phyloP scores from a whole-genome alignment of 2,329 filamentous ascomycete species.

The Fusarium odoratissimum region DNA sequence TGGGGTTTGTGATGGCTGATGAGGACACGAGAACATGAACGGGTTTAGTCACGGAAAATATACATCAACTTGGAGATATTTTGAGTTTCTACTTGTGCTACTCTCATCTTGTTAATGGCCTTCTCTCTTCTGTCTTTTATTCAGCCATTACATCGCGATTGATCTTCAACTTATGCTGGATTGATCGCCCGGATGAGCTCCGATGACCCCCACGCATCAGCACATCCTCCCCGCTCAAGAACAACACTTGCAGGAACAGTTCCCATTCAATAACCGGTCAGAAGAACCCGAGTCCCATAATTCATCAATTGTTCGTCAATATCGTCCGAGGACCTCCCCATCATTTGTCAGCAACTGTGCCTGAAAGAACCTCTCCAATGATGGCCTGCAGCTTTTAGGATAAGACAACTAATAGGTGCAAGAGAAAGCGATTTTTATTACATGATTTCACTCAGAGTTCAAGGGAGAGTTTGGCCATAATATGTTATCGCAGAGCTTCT shows the following conservation, averaged over 20 bases:
- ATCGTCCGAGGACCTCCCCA: neutral
- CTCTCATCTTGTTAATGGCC: fast-evolving
- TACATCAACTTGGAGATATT: too few species aligned
- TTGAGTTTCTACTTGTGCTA: fast-evolving
- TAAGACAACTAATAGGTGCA: neutral
- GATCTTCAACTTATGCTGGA: fast-evolving
- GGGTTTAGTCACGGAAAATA: neutral
- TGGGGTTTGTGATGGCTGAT: neutral
- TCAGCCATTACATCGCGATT: neutral
- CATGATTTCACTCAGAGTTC: too few species aligned
- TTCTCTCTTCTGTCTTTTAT: neutral
- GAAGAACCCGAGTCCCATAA: neutral
- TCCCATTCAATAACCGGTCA: neutral
- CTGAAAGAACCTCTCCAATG: neutral
- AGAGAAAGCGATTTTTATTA: neutral
- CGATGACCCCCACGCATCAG: neutral
- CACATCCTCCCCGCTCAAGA: neutral
- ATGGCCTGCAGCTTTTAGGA: neutral
- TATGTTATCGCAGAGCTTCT: neutral
- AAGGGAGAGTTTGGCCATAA: too few species aligned
- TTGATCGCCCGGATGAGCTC: neutral
- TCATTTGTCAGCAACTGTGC: neutral
- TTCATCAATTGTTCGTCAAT: neutral
- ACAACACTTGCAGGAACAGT: neutral
- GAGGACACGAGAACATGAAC: neutral